phyloP scores from a whole-genome alignment of 257 asterid genomes.

The Solanum dulcamara region DNA sequence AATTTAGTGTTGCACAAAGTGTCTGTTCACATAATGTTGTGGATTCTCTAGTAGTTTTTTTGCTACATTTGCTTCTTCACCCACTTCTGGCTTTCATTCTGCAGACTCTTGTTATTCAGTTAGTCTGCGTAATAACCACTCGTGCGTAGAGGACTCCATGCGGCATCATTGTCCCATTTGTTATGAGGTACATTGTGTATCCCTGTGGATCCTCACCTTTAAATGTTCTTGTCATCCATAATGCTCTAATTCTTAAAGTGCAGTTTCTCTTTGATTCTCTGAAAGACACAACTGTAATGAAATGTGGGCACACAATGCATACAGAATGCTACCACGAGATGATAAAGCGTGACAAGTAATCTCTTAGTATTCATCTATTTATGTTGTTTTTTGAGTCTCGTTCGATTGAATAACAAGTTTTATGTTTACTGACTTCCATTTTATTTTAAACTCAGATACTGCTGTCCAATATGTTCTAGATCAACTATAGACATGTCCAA shows the following conservation, averaged over 20 bases:
- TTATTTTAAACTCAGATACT: conserved; percentile 31
- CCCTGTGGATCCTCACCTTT: not conserved
- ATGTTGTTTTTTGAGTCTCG: not conserved
- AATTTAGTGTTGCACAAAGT: not conserved
- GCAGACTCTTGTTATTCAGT: conserved; percentile 82
- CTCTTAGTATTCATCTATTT: not conserved
- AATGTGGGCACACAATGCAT: conserved; percentile 98
- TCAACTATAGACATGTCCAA: conserved; percentile 73
- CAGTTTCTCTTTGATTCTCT: conserved; percentile 90
- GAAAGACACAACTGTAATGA: conserved; percentile 83
- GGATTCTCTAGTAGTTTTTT: not conserved
- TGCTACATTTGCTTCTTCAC: not conserved
- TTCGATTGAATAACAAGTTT: not conserved
- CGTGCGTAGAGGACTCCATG: conserved; percentile 86
- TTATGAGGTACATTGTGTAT: conserved; percentile 52
- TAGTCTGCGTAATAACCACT: conserved; percentile 54
- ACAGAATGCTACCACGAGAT: conserved; percentile 80
- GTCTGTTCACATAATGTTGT: not conserved
- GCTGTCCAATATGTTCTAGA: conserved; percentile 92
- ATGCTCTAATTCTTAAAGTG: not conserved
- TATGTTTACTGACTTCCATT: not conserved
- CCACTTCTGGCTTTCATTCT: not conserved
- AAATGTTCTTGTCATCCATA: not conserved
- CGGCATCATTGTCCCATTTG: conserved; percentile 97
- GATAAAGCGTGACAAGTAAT: conserved; percentile 80